Conservation (phyloP, 2,329 filamentous ascomycete species). For the Aspergillus sp. region DNA sequence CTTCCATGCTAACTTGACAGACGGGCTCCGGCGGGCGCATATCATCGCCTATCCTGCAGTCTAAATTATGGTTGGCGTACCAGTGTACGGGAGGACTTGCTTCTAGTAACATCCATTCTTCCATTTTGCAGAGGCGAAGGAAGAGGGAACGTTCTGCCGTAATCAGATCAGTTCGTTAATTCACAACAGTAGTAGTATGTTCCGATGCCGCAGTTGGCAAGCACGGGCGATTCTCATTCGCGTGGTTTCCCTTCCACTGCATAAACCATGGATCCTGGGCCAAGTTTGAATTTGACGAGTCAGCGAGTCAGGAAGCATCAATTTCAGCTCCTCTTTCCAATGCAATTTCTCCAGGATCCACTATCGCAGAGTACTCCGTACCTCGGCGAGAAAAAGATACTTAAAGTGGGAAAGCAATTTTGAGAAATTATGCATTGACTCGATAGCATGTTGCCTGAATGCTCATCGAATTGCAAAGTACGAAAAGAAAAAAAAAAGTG, state of each 20-base stretch:
- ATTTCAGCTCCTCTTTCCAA: neutral
- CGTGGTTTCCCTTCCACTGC: slow-evolving; percentile 2
- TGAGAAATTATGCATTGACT: neutral
- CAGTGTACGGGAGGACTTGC: neutral
- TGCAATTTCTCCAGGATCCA: neutral
- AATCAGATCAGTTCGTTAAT: neutral
- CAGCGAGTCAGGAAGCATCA: neutral
- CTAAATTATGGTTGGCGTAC: neutral
- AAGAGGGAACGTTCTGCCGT: neutral
- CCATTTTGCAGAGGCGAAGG: neutral
- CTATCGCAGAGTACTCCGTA: neutral
- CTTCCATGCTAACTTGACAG: slow-evolving; percentile 4
- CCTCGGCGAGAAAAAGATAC: neutral
- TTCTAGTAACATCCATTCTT: neutral
- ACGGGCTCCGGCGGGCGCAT: slow-evolving; percentile 14
- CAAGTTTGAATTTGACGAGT: neutral
- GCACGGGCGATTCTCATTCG: neutral
- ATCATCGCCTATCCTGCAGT: slow-evolving; percentile 9
- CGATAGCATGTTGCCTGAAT: slow-evolving; percentile 11
- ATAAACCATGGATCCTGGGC: neutral
- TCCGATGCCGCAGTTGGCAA: neutral
- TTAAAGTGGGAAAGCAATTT: neutral
- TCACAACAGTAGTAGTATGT: neutral
- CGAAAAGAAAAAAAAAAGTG: neutral
- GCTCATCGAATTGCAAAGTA: neutral